phyloP scores from a whole-genome alignment of 148 eudicot species.

The Heliamphora exappendiculata region DNA sequence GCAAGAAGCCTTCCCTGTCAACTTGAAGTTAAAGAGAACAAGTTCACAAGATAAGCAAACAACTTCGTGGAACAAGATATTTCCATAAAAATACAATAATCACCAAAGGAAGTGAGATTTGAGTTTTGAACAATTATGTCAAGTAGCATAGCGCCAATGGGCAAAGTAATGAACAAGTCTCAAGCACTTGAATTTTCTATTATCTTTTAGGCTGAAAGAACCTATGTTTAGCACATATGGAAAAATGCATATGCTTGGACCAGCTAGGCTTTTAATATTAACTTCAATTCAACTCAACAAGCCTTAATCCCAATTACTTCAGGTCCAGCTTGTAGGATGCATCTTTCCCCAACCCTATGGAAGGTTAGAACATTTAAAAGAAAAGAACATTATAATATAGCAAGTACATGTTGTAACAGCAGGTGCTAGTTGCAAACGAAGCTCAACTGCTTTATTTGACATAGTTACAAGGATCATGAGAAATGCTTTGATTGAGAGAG shows the following conservation, averaged over 20 bases:
- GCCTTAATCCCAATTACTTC: not conserved
- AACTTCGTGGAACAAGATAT: not conserved
- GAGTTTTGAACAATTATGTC: not conserved
- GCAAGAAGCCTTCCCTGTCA: slow-evolving; percentile 99
- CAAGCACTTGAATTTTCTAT: not conserved
- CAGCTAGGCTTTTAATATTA: not conserved
- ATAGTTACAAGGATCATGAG: not conserved
- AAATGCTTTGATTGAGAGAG: not conserved
- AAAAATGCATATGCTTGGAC: not conserved
- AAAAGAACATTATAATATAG: not conserved
- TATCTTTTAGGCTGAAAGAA: not conserved
- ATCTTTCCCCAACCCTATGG: not conserved
- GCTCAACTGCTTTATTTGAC: not conserved
- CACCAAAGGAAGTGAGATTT: not conserved
- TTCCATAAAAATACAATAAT: not conserved
- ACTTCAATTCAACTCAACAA: not conserved
- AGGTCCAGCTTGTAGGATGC: not conserved
- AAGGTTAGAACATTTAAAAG: not conserved
- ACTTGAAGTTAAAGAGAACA: slow-evolving; percentile 72
- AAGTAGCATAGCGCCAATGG: not conserved
- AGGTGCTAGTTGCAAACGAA: not conserved
- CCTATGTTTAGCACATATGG: not conserved
- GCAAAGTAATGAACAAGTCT: not conserved
- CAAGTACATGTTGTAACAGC: not conserved
- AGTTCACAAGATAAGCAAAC: slow-evolving; percentile 36